phyloP scores from a whole-genome alignment of 108 stramenopile genomes.

The Licmophora abbreviata region DNA sequence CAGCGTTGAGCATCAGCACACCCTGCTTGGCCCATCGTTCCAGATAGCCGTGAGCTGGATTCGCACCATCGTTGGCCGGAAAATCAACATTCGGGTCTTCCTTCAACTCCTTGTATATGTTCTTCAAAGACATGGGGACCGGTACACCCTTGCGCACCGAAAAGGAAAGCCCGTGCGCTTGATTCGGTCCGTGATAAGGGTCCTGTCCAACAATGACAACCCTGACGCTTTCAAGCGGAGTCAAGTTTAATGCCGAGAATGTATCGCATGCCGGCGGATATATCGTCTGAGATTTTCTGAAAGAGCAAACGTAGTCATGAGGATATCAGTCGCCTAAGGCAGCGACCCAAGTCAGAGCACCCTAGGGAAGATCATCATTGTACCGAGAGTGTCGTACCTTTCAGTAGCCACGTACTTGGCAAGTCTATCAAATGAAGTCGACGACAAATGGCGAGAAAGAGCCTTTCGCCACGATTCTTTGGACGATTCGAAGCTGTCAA shows the following conservation, averaged over 20 bases:
- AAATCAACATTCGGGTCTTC: slow-evolving; percentile 29
- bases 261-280: slow-evolving; percentile 71
- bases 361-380: background rate
- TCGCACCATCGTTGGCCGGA: slow-evolving; percentile 14
- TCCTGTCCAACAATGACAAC: slow-evolving; percentile 84
- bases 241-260: slow-evolving; percentile 87
- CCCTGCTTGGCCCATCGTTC: slow-evolving; percentile 89
- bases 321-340: slow-evolving; percentile 1
- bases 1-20: slow-evolving; percentile 93
- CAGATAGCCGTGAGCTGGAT: slow-evolving; percentile 65
- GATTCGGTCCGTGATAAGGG: slow-evolving; percentile 77
- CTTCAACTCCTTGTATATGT: slow-evolving; percentile 87
- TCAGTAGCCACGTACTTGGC: slow-evolving; percentile 40
- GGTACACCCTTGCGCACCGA: slow-evolving; percentile 70
- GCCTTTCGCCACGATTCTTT: slow-evolving; percentile 25
- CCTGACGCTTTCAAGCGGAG: slow-evolving; percentile 77
- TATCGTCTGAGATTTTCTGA: slow-evolving; percentile 37
- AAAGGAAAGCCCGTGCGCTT: slow-evolving; percentile 75
- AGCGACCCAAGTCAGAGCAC: background rate
- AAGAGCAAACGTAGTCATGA: slow-evolving; percentile 3
- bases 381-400: slow-evolving; percentile 23
- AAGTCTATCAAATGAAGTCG: slow-evolving; percentile 25
- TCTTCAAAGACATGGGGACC: slow-evolving; percentile 87
- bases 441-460: slow-evolving; percentile 23
- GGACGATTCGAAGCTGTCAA: no score